These are phyloP conservation scores for Chaetomium fimeti DNA, from an alignment of 495 filamentous ascomycete genomes.

Conservation along the genomic window DNA sequence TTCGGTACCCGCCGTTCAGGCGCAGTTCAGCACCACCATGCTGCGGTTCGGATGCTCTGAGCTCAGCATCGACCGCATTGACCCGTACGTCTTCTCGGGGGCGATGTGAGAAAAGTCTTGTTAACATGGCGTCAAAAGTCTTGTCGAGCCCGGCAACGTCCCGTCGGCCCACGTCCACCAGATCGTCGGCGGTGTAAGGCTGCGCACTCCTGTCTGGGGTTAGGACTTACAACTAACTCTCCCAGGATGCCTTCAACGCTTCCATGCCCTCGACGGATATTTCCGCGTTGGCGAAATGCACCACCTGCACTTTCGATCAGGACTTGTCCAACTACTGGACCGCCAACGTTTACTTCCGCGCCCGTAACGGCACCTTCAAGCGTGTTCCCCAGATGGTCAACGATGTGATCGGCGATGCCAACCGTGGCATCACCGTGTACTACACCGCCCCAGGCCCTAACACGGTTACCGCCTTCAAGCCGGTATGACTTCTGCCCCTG, in stretches of 20 bases:
- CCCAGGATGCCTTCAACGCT: constrained; percentile 44
- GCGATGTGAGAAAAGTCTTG: too few species aligned
- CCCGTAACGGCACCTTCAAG: constrained; percentile 52
- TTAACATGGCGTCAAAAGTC: constrained; percentile 11
- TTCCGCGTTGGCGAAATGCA: constrained; percentile 40
- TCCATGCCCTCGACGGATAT: constrained; percentile 44
- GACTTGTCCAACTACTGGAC: constrained; percentile 56
- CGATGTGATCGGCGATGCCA: constrained; percentile 26
- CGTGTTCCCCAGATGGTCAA: constrained; percentile 42
- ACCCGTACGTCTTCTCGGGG: constrained; percentile 29
- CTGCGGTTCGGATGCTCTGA: constrained; percentile 47
- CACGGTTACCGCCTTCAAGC: constrained; percentile 51
- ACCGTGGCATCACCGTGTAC: constrained; percentile 35
- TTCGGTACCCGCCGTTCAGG: constrained; percentile 36
- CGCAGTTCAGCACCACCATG: constrained; percentile 39
- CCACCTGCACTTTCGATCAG: constrained; percentile 45
- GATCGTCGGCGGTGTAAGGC: constrained; percentile 43
- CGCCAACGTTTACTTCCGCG: constrained; percentile 53
- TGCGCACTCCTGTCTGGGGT: neutral
- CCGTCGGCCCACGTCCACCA: constrained; percentile 48
- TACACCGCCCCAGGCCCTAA: constrained; percentile 38
- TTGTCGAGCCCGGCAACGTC: constrained; percentile 43
- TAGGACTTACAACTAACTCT: neutral
- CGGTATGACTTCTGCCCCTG: constrained; percentile 32
- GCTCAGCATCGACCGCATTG: constrained; percentile 43